Evolutionary conservation across 225 moss, liverwort and hornwort genomes (phyloP).

Genomic region (Thuidium tamariscinum): DNA sequence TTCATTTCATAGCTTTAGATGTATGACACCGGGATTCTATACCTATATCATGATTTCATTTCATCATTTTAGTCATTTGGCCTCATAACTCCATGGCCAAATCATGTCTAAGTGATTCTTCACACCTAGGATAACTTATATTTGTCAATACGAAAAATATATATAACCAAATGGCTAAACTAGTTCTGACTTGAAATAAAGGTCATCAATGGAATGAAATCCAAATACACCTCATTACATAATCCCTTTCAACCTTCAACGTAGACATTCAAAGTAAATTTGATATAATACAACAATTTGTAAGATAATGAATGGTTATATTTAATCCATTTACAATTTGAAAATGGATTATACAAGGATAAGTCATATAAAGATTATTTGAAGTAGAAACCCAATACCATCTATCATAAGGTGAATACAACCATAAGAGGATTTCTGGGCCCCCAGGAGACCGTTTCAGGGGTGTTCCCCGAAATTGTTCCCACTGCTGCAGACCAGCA

Average conservation of each 20-base stretch:
- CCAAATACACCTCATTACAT: background rate
- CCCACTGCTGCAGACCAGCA: no score
- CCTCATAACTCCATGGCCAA: background rate
- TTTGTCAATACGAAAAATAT: background rate
- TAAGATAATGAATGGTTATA: background rate
- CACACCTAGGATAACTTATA: rapidly evolving
- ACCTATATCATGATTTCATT: background rate
- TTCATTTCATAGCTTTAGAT: background rate
- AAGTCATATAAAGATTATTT: background rate
- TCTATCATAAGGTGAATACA: no score
- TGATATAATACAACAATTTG: background rate
- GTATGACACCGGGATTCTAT: no score
- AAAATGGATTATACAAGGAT: background rate
- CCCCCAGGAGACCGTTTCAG: no score
- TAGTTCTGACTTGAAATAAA: background rate
- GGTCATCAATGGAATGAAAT: background rate
- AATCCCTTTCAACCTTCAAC: background rate
- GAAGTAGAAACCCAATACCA: background rate
- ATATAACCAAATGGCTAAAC: background rate
- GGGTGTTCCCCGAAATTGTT: no score
- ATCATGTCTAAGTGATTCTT: no score
- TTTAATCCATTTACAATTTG: background rate
- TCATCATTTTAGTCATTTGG: background rate
- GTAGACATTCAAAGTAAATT: background rate
- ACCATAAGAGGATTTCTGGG: no score